These are phyloP conservation scores for Phaeosphaeriaceae sp. DNA, from an alignment of 2,329 filamentous ascomycete species.

Conservation along the genomic window DNA sequence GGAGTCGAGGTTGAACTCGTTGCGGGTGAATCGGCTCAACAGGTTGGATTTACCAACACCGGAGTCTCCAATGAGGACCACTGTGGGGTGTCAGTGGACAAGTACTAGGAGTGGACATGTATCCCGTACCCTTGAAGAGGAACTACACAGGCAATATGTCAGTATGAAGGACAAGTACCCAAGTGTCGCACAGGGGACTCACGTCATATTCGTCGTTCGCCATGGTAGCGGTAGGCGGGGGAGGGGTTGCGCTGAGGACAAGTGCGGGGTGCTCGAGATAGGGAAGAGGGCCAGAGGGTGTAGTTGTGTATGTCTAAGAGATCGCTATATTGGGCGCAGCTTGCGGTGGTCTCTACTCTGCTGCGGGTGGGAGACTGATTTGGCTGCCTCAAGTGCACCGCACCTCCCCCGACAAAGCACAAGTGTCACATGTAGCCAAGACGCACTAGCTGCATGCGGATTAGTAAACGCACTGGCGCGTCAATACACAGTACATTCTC, in stretches of 20 bases:
- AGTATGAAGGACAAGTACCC: slow-evolving; percentile 27
- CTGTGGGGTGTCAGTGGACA: slow-evolving; percentile 58
- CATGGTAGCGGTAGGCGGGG: slow-evolving; percentile 64
- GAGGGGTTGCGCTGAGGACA: slow-evolving; percentile 19
- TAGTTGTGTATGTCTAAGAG: slow-evolving; percentile 10
- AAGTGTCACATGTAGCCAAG: slow-evolving; percentile 6
- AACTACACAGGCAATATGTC: slow-evolving; percentile 67
- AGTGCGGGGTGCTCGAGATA: slow-evolving; percentile 13
- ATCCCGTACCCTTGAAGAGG: slow-evolving; percentile 89
- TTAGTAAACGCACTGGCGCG: background rate
- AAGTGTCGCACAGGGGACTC: slow-evolving; percentile 53
- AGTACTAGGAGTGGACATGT: slow-evolving; percentile 19
- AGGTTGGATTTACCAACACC: slow-evolving; percentile 99
- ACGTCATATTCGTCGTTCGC: slow-evolving; percentile 99
- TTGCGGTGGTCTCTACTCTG: slow-evolving; percentile 2
- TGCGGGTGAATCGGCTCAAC: slow-evolving; percentile 98
- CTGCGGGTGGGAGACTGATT: slow-evolving; percentile 4
- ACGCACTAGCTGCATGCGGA: background rate
- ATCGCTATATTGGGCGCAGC: slow-evolving; percentile 6
- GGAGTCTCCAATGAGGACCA: slow-evolving; percentile 98
- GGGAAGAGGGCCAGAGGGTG: slow-evolving; percentile 8
- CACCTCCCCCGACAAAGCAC: slow-evolving; percentile 11
- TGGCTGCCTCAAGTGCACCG: slow-evolving; percentile 7
- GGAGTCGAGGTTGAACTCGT: slow-evolving; percentile 99
- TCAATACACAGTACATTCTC: background rate